Conservation (phyloP, 2,329 filamentous ascomycete species). For the Botryotinia calthae region DNA sequence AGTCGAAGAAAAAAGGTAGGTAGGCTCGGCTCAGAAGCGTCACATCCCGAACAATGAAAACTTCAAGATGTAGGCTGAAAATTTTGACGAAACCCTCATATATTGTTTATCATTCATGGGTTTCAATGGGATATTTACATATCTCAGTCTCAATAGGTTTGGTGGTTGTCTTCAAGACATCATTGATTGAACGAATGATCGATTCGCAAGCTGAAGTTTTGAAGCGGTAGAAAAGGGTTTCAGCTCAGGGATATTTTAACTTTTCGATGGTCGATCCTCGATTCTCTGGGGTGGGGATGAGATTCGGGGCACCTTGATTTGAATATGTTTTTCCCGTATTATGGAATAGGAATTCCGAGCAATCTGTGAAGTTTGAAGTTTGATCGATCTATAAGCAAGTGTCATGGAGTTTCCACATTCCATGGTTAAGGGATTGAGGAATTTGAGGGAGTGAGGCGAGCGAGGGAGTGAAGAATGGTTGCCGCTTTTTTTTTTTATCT, state of each 20-base stretch:
- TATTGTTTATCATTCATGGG: background rate
- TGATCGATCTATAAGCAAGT: background rate
- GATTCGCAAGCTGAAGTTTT: background rate
- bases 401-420: slow-evolving; percentile 10
- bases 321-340: background rate
- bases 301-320: background rate
- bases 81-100: background rate
- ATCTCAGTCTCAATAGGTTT: background rate
- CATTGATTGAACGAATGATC: background rate
- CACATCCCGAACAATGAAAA: background rate
- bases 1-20: background rate
- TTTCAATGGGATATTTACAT: background rate
- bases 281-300: background rate
- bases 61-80: background rate
- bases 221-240: slow-evolving; percentile 8
- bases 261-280: background rate
- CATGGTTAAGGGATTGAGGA: slow-evolving; percentile 4
- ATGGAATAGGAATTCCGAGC: background rate
- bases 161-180: background rate
- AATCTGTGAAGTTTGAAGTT: background rate
- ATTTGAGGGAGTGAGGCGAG: background rate
- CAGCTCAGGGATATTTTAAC: slow-evolving; percentile 7
- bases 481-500: background rate
- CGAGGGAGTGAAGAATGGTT: background rate
- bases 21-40: slow-evolving; percentile 1